Evolutionary conservation across 805 yeast species (phyloP).

Genomic region (Myxozyma neglecta): DNA sequence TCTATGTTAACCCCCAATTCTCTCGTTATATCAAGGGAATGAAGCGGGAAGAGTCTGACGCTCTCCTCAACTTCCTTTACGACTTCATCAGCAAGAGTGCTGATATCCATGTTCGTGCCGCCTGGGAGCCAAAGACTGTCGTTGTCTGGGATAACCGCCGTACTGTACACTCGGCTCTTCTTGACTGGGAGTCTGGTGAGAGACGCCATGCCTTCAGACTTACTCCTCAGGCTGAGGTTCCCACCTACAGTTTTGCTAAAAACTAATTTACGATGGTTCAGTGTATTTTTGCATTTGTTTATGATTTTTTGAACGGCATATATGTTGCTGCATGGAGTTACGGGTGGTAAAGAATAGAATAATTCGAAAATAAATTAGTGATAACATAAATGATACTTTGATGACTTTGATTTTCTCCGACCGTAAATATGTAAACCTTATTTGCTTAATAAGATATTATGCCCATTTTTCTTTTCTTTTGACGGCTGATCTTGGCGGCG

Average conservation of each 20-base stretch:
- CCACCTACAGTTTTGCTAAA: conserved; percentile 37
- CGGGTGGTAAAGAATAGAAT: background rate
- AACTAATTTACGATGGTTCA: background rate
- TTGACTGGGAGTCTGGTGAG: conserved; percentile 59
- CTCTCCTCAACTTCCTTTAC: conserved; percentile 56
- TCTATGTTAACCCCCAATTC: conserved; percentile 48
- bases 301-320: background rate
- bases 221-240: conserved; percentile 76
- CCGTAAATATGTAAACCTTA: too few species aligned
- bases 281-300: background rate
- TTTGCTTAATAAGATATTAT: background rate
- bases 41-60: conserved; percentile 69
- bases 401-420: background rate
- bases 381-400: background rate
- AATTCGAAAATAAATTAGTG: background rate
- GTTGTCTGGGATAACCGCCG: conserved; percentile 58
- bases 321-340: conserved; percentile 1
- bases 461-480: too few species aligned
- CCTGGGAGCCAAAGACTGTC: conserved; percentile 53
- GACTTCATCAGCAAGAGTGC: conserved; percentile 49
- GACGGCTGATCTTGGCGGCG: background rate
- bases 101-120: conserved; percentile 54
- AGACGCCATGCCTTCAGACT: conserved; percentile 72
- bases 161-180: conserved; percentile 51
- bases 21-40: conserved; percentile 68